These are phyloP conservation scores for Bifiguratus adelaidae DNA, from an alignment of 192 early-diverging fungal species.

Conservation along the genomic window DNA sequence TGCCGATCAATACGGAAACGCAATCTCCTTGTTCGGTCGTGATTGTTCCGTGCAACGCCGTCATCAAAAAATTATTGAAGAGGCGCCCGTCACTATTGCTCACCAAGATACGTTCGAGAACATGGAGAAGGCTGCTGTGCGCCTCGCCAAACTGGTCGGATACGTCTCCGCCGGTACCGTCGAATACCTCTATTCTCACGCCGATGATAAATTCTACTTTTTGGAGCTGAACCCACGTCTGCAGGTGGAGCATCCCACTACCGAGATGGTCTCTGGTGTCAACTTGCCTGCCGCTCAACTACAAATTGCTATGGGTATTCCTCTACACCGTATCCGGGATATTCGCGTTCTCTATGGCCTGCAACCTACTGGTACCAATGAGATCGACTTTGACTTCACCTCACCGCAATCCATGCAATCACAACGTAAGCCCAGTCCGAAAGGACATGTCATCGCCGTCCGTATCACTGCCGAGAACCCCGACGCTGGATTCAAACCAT, in stretches of 20 bases:
- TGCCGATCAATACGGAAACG: slow-evolving; percentile 95
- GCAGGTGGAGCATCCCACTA: slow-evolving; percentile 98
- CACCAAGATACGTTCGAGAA: slow-evolving; percentile 62
- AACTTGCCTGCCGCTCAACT: slow-evolving; percentile 97
- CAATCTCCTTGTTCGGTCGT: slow-evolving; percentile 95
- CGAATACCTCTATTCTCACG: slow-evolving; percentile 92
- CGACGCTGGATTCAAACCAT: slow-evolving; percentile 98
- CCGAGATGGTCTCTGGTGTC: slow-evolving; percentile 98
- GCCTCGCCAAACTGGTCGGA: slow-evolving; percentile 87
- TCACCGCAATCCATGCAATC: slow-evolving; percentile 64
- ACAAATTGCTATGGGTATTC: slow-evolving; percentile 99
- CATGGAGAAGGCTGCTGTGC: slow-evolving; percentile 97
- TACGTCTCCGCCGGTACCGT: slow-evolving; percentile 95
- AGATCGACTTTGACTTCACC: slow-evolving; percentile 91
- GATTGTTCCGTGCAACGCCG: slow-evolving; percentile 98
- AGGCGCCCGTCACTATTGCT: slow-evolving; percentile 89
- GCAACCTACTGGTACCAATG: slow-evolving; percentile 71
- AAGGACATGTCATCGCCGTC: slow-evolving; percentile 96
- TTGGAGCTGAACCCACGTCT: slow-evolving; percentile 95
- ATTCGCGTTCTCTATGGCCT: slow-evolving; percentile 93
- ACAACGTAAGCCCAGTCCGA: slow-evolving; percentile 86
- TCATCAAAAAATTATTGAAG: slow-evolving; percentile 99
- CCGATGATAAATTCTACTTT: slow-evolving; percentile 83
- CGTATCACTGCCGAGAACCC: slow-evolving; percentile 99
- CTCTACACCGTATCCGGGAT: slow-evolving; percentile 88